Percentiles rank a stretch among this genome's conserved stretches.
Evolutionary conservation across 129 eudicot genomes (phyloP).

Genomic region (Silybum marianum): DNA sequence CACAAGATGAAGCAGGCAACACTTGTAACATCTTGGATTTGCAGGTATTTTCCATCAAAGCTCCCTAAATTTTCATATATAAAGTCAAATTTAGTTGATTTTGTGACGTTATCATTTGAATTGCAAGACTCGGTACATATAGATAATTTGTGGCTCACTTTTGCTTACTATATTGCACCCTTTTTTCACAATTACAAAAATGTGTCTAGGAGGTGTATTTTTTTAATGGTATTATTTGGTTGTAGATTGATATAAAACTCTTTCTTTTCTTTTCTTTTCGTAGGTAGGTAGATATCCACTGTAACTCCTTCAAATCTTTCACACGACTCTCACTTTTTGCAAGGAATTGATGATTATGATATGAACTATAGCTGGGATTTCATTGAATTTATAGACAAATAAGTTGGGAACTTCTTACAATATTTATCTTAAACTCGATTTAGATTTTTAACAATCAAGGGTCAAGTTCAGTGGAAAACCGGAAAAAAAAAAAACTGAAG

Average conservation of each 20-base stretch:
- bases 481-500: too few species aligned
- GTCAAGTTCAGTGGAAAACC: too few species aligned
- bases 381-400: background rate
- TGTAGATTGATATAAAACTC: background rate
- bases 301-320: background rate
- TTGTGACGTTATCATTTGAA: background rate
- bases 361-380: background rate
- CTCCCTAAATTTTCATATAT: background rate
- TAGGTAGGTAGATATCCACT: background rate
- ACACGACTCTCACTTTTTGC: background rate
- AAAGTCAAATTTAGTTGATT: background rate
- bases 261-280: background rate
- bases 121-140: background rate
- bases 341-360: background rate
- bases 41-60: conserved; percentile 49
- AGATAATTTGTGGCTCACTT: background rate
- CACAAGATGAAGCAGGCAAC: conserved; percentile 89
- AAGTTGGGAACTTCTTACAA: background rate
- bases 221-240: background rate
- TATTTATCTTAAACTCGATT: background rate
- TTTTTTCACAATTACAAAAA: background rate
- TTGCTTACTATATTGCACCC: background rate
- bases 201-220: background rate
- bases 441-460: too few species aligned
- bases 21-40: conserved; percentile 80